Percentiles rank a stretch among this genome's conserved stretches.
Evolutionary conservation across 257 asterid genomes (phyloP).

Genomic region (Anisodus acutangulus): DNA sequence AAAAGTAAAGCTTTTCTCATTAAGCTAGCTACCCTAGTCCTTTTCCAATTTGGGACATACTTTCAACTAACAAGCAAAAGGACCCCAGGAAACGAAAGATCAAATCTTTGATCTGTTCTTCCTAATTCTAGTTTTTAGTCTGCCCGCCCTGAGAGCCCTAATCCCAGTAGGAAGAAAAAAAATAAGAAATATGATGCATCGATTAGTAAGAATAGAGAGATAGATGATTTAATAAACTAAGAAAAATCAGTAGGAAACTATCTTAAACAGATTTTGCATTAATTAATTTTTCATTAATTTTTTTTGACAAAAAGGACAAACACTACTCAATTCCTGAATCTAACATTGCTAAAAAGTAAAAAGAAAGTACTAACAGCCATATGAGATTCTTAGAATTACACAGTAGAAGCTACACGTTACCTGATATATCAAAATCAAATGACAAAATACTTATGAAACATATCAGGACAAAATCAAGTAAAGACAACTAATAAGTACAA

Average conservation of each 20-base stretch:
- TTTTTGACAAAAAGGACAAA: background rate
- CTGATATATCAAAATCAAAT: conserved; percentile 23
- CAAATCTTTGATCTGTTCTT: background rate
- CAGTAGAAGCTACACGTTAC: background rate
- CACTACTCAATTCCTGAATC: background rate
- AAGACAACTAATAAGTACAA: conserved; percentile 10
- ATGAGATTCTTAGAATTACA: background rate
- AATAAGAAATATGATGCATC: background rate
- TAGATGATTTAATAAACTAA: background rate
- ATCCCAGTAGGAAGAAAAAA: background rate
- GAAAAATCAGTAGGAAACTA: background rate
- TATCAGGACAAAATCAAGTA: background rate
- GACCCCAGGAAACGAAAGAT: background rate
- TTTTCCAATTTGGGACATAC: background rate
- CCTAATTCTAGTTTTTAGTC: background rate
- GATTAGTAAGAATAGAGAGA: background rate
- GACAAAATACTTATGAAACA: background rate
- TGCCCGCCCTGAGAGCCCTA: too few relatives aligned
- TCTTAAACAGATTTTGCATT: background rate
- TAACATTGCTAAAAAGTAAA: background rate
- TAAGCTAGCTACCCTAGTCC: background rate
- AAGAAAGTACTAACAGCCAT: background rate
- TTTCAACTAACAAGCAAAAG: conserved; percentile 21
- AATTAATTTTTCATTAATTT: background rate
- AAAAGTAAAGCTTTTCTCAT: background rate